These are phyloP conservation scores for Penicillium nordicum DNA, from an alignment of 2,329 filamentous ascomycete genomes.

Conservation along the genomic window DNA sequence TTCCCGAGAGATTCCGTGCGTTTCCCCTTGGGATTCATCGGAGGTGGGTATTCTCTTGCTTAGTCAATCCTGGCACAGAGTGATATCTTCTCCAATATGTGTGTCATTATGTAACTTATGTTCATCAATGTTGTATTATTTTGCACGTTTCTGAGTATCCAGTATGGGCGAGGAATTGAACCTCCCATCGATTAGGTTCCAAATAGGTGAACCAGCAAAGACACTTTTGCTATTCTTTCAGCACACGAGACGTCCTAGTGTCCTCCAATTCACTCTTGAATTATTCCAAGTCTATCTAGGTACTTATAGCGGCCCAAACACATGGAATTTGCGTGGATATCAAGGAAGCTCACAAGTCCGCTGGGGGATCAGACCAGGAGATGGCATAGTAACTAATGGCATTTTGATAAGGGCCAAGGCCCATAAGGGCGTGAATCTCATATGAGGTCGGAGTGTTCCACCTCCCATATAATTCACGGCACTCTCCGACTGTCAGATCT, in stretches of 20 bases:
- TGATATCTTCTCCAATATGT: not conserved
- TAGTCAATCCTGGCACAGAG: not conserved
- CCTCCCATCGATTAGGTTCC: not conserved
- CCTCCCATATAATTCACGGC: not conserved
- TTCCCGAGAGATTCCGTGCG: not conserved
- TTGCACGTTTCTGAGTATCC: not conserved
- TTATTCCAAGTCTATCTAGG: no score
- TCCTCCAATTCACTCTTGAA: no score
- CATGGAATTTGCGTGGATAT: no score
- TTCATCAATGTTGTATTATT: not conserved
- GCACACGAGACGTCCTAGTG: no score
- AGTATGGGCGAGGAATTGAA: not conserved
- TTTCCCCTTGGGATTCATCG: not conserved
- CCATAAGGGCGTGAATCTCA: not conserved
- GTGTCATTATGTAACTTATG: not conserved
- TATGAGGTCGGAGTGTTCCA: constrained; percentile 3
- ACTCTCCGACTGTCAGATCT: constrained; percentile 3
- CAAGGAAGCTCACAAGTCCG: no score
- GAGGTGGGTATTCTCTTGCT: not conserved
- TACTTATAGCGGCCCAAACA: no score
- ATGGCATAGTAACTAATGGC: no score
- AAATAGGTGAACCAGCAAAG: no score
- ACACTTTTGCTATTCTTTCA: no score
- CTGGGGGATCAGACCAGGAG: no score
- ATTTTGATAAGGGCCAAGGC: constrained; percentile 3